Base-by-base conservation (phyloP, 768 basidiomycete genomes). In the Suillus subaureus region DNA sequence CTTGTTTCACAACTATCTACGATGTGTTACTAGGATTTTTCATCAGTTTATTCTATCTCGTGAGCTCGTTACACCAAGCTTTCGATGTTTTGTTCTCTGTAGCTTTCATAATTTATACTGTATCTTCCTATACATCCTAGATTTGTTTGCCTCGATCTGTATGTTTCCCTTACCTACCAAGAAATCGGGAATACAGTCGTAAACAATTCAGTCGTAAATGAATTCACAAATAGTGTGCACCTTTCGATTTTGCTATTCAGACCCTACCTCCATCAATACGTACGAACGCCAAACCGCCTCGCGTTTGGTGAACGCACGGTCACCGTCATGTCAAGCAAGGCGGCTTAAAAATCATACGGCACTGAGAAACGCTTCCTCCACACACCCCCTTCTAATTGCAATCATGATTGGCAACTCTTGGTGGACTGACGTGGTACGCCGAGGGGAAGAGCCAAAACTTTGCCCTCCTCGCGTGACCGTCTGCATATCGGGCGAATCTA, bases 311-410 rank as follows among this genome's bases (percentile, higher is more conserved):
- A 98, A 76, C 88, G 95, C 57, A 94, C 95, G 5, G 87, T 99
- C 66, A 92, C 97, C 67, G 92, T 99, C 71, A 96, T 97, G 93
- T 96, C 94, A n/a, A 94, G 92, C 75, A 95, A 92, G 73, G 96
- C 98, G 37, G 97, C 94, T 4, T 97, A 99, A 82, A 97, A 98
- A 75, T 95, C 93, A 11, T 99, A 98, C 74, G 96, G 96, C 43
- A 95, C 91, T 21, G 96, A 98, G 78, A 97, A 97, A 77, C 86
- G 96, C 52, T 97, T 96, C 85, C 85, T 96, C 42, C n/a, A n/a
- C n/a, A n/a, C 97, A 94, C 74, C 95, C 93, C 9, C 96, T 92
- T 63, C 96, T 96, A 11, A 96, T 94, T 39, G 96, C 95, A 56
- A 90, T 94, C 73, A 87, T 98, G 86, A 92, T 96, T 71, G 96